These are phyloP conservation scores for Fallopia convolvulus DNA, from an alignment of 148 eudicot genomes.

Conservation along the genomic window DNA sequence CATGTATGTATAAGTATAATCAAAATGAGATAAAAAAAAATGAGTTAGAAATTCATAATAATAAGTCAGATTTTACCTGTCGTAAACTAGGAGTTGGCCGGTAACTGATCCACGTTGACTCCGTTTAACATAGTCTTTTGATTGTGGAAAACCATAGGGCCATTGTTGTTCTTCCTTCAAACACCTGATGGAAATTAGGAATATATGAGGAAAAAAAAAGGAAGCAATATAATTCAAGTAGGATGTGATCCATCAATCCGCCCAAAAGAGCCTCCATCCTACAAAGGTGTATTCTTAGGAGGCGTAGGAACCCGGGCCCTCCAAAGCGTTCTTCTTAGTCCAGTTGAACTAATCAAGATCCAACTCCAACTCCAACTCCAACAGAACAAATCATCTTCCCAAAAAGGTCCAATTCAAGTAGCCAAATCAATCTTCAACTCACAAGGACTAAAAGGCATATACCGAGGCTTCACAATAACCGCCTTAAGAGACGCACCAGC, in stretches of 20 bases:
- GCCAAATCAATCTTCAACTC: slow-evolving; percentile 39
- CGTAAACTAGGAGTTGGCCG: slow-evolving; percentile 36
- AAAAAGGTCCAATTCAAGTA: slow-evolving; percentile 47
- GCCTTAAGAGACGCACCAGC: slow-evolving; percentile 80
- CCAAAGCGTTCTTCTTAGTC: slow-evolving; percentile 66
- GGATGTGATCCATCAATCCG: slow-evolving; percentile 39
- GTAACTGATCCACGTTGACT: slow-evolving; percentile 28
- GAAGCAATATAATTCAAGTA: not conserved
- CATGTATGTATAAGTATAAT: too few relatives aligned
- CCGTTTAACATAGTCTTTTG: slow-evolving; percentile 29
- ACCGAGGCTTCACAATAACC: slow-evolving; percentile 69
- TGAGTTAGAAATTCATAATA: not conserved
- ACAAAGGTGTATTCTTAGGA: slow-evolving; percentile 61
- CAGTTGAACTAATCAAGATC: slow-evolving; percentile 77
- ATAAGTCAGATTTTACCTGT: slow-evolving; percentile 24
- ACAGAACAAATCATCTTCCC: slow-evolving; percentile 1
- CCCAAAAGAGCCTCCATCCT: slow-evolving; percentile 62
- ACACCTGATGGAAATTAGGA: slow-evolving; percentile 21
- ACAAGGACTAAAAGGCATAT: slow-evolving; percentile 65
- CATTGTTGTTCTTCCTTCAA: slow-evolving; percentile 41
- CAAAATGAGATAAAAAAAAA: too few relatives aligned
- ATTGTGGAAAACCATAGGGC: slow-evolving; percentile 59
- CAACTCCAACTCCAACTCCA: slow-evolving; percentile 79
- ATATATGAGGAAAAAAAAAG: not conserved
- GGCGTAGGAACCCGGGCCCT: slow-evolving; percentile 89